These are phyloP conservation scores for Dryas integrifolia DNA, from an alignment of 331 rosid genomes.

Conservation along the genomic window DNA sequence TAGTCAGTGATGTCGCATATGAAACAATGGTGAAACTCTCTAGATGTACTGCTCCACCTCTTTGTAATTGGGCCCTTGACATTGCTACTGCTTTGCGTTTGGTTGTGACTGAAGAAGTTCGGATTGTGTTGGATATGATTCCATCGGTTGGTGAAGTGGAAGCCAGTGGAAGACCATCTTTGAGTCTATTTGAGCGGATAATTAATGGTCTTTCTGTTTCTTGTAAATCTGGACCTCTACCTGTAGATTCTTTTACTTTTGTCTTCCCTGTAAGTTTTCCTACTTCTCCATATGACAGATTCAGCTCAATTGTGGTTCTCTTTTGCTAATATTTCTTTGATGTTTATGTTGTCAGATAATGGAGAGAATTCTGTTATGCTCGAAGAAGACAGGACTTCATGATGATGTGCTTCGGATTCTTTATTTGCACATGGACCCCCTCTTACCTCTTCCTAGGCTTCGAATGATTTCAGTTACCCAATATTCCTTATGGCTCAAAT, in stretches of 20 bases:
- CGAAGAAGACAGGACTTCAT: slow-evolving; percentile 87
- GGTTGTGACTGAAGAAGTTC: slow-evolving; percentile 66
- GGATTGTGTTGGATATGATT: slow-evolving; percentile 55
- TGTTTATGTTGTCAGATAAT: slow-evolving; percentile 58
- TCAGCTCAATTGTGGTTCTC: slow-evolving; percentile 20
- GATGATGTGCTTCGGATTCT: slow-evolving; percentile 72
- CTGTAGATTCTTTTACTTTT: slow-evolving; percentile 92
- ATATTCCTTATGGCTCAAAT: slow-evolving; percentile 6
- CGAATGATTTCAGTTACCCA: slow-evolving; percentile 75
- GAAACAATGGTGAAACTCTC: slow-evolving; percentile 83
- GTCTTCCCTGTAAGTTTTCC: slow-evolving; percentile 78
- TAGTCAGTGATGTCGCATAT: slow-evolving; percentile 81
- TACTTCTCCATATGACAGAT: slow-evolving; percentile 19
- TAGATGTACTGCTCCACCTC: slow-evolving; percentile 80
- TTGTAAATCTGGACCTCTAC: slow-evolving; percentile 89
- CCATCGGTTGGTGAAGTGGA: slow-evolving; percentile 54
- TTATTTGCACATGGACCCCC: slow-evolving; percentile 90
- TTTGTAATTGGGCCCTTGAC: slow-evolving; percentile 90
- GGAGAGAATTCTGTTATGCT: slow-evolving; percentile 80
- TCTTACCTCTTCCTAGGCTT: slow-evolving; percentile 89
- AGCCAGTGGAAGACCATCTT: slow-evolving; percentile 43
- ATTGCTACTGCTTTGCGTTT: slow-evolving; percentile 85
- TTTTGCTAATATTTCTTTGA: slow-evolving; percentile 28
- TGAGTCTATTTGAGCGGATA: slow-evolving; percentile 72
- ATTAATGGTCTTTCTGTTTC: slow-evolving; percentile 69